Conservation (phyloP, 2,329 filamentous ascomycete genomes). For the Claviceps pazoutovae region DNA sequence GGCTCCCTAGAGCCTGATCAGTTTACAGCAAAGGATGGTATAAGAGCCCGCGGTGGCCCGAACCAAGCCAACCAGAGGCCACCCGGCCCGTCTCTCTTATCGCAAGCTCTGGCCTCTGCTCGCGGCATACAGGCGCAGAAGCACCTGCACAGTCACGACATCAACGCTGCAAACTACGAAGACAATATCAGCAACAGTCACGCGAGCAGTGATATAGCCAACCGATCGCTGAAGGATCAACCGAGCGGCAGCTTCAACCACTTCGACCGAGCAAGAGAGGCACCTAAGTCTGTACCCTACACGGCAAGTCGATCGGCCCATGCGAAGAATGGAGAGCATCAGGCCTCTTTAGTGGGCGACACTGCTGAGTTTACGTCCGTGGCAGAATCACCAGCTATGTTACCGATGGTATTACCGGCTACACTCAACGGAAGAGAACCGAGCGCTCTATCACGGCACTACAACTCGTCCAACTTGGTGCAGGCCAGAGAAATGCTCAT, state of each 20-base stretch:
- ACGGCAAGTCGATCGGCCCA: conserved; percentile 2
- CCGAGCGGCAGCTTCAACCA: neutral
- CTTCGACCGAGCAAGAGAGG: neutral
- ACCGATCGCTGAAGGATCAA: neutral
- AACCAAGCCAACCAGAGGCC: conserved; percentile 19
- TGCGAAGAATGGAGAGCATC: conserved; percentile 6
- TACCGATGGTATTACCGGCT: conserved; percentile 18
- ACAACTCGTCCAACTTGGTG: conserved; percentile 17
- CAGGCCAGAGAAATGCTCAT: conserved; percentile 24
- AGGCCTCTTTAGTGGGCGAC: conserved; percentile 3
- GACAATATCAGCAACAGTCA: neutral
- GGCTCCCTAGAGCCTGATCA: conserved; percentile 3
- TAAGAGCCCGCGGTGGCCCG: conserved; percentile 31
- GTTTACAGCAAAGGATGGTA: conserved; percentile 16
- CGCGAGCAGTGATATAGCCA: neutral
- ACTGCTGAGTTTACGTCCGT: conserved; percentile 5
- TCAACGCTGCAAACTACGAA: neutral
- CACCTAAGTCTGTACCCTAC: neutral
- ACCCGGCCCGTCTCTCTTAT: conserved; percentile 40
- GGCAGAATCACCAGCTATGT: conserved; percentile 20
- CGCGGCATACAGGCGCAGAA: conserved; percentile 30
- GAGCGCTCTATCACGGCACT: conserved; percentile 19
- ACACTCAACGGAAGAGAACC: conserved; percentile 15
- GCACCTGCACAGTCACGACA: neutral
- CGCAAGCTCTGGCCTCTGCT: conserved; percentile 44